These are phyloP conservation scores for Coemansia sp. DNA, from an alignment of 192 early-diverging fungal genomes.

Conservation along the genomic window DNA sequence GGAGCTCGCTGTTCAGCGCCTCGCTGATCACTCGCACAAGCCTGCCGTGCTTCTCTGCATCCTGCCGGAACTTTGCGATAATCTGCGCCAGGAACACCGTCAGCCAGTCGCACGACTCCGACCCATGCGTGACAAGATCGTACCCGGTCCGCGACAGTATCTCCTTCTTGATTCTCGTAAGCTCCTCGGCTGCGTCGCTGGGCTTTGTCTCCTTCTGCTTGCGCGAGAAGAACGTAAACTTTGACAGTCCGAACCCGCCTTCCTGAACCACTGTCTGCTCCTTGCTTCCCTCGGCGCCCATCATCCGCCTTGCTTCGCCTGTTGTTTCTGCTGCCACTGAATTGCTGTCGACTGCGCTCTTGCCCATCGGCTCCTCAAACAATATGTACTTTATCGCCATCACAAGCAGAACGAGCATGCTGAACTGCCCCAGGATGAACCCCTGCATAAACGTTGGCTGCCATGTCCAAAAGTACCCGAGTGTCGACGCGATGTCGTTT, in stretches of 20 bases:
- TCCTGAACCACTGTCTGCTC: conserved; percentile 28
- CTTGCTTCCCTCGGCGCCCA: neutral
- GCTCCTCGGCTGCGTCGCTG: conserved; percentile 41
- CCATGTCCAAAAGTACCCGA: conserved; percentile 32
- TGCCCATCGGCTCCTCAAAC: conserved; percentile 51
- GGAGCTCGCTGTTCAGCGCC: conserved; percentile 50
- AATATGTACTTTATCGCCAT: conserved; percentile 55
- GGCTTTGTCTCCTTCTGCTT: conserved; percentile 46
- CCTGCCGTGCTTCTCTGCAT: conserved; percentile 47
- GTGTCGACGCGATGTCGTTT: neutral
- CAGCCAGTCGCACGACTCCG: conserved; percentile 60
- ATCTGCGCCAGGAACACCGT: conserved; percentile 57
- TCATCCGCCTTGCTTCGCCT: neutral
- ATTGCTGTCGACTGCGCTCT: neutral
- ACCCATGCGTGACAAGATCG: conserved; percentile 26
- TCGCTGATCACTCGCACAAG: conserved; percentile 54
- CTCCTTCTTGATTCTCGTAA: conserved; percentile 48
- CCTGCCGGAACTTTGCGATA: conserved; percentile 53
- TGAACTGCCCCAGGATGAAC: conserved; percentile 54
- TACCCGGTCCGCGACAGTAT: conserved; percentile 50
- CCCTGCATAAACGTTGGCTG: conserved; percentile 57
- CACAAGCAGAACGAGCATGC: conserved; percentile 47
- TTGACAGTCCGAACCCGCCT: conserved; percentile 49
- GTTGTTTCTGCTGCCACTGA: neutral
- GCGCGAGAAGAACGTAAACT: conserved; percentile 51